Percentiles rank a stretch among this genome's conserved stretches.
Conservation (phyloP, 2,329 filamentous ascomycete genomes). For the Monosporascus sp. region DNA sequence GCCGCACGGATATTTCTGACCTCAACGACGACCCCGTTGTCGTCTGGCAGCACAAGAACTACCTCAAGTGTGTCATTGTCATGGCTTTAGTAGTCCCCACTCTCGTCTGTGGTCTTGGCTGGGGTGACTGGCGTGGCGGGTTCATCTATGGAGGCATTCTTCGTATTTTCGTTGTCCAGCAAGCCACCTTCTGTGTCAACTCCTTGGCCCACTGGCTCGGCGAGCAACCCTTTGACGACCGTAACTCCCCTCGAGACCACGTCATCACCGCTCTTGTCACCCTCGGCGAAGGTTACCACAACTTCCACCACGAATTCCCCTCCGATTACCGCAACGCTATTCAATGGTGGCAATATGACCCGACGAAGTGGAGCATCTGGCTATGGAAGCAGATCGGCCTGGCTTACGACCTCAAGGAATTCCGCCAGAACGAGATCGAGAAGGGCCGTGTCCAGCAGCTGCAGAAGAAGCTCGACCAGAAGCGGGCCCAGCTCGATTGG, state of each 20-base stretch:
- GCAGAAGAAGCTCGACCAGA: constrained; percentile 65
- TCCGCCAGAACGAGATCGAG: constrained; percentile 63
- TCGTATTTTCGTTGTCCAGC: constrained; percentile 47
- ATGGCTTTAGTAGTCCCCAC: constrained; percentile 44
- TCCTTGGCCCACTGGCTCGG: constrained; percentile 49
- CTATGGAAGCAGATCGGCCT: constrained; percentile 61
- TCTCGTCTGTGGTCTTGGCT: constrained; percentile 40
- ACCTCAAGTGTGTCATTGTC: constrained; percentile 40
- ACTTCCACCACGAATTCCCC: constrained; percentile 70
- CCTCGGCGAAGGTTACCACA: constrained; percentile 66
- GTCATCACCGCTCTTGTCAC: constrained; percentile 62
- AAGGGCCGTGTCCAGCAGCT: constrained; percentile 62
- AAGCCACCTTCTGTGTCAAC: constrained; percentile 50
- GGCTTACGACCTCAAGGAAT: constrained; percentile 63
- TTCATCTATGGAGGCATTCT: constrained; percentile 47
- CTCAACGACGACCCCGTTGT: constrained; percentile 46
- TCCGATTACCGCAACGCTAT: constrained; percentile 68
- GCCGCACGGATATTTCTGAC: constrained; percentile 45
- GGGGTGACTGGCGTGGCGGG: constrained; percentile 44
- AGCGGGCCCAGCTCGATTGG: constrained; percentile 59
- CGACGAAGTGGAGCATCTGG: constrained; percentile 68
- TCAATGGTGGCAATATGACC: constrained; percentile 66
- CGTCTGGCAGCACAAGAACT: constrained; percentile 44
- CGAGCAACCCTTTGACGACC: constrained; percentile 66
- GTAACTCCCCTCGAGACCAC: constrained; percentile 65